Conservation (phyloP, 1,284 basidiomycete species). For the Trichosporon sp. region DNA sequence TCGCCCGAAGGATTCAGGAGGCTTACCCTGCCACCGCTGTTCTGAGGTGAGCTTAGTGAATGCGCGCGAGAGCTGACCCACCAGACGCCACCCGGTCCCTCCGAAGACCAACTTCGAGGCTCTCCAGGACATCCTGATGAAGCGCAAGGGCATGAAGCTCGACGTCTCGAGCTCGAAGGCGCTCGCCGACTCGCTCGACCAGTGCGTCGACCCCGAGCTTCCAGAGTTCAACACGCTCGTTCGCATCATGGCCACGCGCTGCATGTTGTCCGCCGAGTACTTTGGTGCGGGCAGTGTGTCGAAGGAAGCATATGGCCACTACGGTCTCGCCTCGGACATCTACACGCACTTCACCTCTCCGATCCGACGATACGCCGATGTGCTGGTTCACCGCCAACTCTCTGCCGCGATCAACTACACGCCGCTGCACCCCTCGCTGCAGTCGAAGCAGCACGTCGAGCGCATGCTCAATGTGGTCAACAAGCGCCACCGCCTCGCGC, state of each 20-base stretch:
- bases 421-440: conserved; percentile 76
- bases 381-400: conserved; percentile 90
- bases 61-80: neutral
- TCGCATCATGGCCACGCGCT: conserved; percentile 97
- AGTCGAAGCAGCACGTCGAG: conserved; percentile 86
- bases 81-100: conserved; percentile 85
- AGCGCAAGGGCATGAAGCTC: conserved; percentile 75
- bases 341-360: conserved; percentile 98
- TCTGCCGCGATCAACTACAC: conserved; percentile 81
- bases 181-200: conserved; percentile 82
- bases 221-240: conserved; percentile 96
- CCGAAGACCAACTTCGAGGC: conserved; percentile 94
- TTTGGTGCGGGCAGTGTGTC: conserved; percentile 93
- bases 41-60: conserved; percentile 56
- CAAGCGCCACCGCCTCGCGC: conserved; percentile 86
- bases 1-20: conserved; percentile 86
- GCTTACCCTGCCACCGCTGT: conserved; percentile 95
- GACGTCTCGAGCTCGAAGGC: conserved; percentile 90
- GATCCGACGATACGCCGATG: conserved; percentile 90
- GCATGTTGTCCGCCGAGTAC: conserved; percentile 98
- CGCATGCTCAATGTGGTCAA: conserved; percentile 79
- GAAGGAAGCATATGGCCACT: conserved; percentile 89
- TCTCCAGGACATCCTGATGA: conserved; percentile 83
- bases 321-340: conserved; percentile 91
- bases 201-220: conserved; percentile 70